Percentiles rank a stretch among this genome's conserved stretches.
Evolutionary conservation across 768 basidiomycete species (phyloP).

Genomic region (Leucocoprinus leucothites): DNA sequence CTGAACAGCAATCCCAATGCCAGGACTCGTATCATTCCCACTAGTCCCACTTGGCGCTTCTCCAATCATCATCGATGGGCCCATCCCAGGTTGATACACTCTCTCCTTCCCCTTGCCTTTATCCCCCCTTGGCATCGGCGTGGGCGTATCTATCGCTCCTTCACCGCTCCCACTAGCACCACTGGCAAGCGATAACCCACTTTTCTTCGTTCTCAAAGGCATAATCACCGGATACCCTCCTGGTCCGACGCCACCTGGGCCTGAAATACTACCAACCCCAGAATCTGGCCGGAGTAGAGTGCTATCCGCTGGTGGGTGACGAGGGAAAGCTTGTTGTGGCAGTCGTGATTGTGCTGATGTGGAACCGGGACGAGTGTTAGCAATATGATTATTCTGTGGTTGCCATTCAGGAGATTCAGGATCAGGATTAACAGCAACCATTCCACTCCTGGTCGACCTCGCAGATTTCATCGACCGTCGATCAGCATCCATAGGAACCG

Average conservation of each 20-base stretch:
- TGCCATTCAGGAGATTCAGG: constrained; percentile 10
- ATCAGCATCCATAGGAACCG: not conserved
- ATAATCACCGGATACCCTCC: not conserved
- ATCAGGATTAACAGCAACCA: constrained; percentile 4
- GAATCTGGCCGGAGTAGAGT: not conserved
- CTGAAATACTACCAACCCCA: not conserved
- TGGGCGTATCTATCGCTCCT: constrained; percentile 5
- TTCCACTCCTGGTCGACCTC: constrained; percentile 9
- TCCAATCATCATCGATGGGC: not conserved
- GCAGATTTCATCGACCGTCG: constrained; percentile 9
- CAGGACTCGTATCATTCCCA: constrained; percentile 9
- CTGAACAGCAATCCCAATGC: constrained; percentile 7
- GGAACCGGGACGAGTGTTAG: too few relatives aligned
- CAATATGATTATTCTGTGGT: too few relatives aligned
- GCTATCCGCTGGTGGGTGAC: not conserved
- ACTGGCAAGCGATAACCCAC: not conserved
- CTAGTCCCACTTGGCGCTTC: not conserved
- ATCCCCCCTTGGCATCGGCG: constrained; percentile 3
- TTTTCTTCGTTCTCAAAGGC: constrained; percentile 5
- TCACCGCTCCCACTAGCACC: not conserved
- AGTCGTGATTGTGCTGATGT: not conserved
- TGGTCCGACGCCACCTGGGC: not conserved
- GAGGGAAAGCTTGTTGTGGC: not conserved
- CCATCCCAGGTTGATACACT: not conserved
- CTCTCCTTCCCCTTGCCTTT: constrained; percentile 7